These are phyloP conservation scores for Starmerella ratchasimensis DNA, from an alignment of 805 yeast species.

Conservation along the genomic window DNA sequence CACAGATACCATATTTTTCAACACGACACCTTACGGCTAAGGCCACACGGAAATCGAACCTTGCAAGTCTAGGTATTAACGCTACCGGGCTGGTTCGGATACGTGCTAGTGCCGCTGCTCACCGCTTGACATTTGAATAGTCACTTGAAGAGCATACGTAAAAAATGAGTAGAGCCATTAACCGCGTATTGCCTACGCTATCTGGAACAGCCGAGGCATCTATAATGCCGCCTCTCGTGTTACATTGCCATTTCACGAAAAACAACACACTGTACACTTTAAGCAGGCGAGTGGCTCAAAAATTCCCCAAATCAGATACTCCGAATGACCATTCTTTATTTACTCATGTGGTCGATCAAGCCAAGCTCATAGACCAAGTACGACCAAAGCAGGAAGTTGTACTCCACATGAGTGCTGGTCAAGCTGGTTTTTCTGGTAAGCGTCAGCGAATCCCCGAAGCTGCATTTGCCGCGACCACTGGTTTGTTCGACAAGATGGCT, in stretches of 20 bases:
- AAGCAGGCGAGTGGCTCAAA: constrained; percentile 33
- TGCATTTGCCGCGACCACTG: constrained; percentile 67
- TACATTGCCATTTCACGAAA: constrained; percentile 63
- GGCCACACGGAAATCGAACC: no score
- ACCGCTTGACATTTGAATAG: no score
- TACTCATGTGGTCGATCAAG: constrained; percentile 52
- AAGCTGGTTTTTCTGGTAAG: constrained; percentile 75
- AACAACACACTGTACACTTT: constrained; percentile 76
- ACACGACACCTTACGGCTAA: no score
- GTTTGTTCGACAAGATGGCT: constrained; percentile 57
- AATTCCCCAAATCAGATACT: constrained; percentile 23
- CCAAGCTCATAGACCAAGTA: constrained; percentile 47
- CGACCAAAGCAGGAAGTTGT: constrained; percentile 66
- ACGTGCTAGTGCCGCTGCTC: no score
- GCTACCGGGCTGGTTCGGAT: no score
- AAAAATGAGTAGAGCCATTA: no score
- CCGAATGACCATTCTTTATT: no score
- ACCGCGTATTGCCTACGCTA: no score
- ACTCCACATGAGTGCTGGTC: constrained; percentile 63
- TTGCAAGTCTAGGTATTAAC: no score
- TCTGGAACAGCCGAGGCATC: constrained; percentile 3
- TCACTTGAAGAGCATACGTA: no score
- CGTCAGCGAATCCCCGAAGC: constrained; percentile 92
- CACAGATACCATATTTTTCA: no score
- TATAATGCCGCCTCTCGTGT: constrained; percentile 34